Conservation (phyloP, 2,329 filamentous ascomycete species). For the Claviceps quebecensis region DNA sequence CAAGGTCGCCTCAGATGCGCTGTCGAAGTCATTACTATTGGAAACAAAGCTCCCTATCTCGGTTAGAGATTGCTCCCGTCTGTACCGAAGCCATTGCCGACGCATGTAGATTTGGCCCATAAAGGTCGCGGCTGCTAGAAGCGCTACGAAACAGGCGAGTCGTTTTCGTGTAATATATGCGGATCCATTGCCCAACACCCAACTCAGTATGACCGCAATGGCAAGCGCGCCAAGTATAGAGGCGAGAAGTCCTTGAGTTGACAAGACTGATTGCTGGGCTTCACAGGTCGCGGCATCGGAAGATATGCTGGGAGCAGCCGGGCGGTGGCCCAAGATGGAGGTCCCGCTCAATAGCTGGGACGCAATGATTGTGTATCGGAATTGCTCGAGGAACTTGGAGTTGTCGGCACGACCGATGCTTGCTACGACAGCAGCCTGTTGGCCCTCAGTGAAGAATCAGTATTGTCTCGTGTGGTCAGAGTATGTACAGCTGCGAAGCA, state of each 20-base stretch:
- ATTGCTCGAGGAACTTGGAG: conserved; percentile 76
- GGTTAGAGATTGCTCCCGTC: conserved; percentile 59
- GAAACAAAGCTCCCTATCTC: conserved; percentile 55
- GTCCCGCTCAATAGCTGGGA: conserved; percentile 74
- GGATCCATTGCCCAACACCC: conserved; percentile 42
- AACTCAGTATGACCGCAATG: conserved; percentile 59
- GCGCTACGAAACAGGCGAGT: conserved; percentile 31
- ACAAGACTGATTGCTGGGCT: conserved; percentile 18
- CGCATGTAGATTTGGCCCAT: conserved; percentile 57
- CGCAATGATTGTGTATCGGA: conserved; percentile 83
- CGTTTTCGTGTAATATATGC: conserved; percentile 42
- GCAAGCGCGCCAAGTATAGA: conserved; percentile 38
- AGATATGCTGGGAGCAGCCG: conserved; percentile 10
- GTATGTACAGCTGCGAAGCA: not conserved
- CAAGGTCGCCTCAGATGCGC: conserved; percentile 59
- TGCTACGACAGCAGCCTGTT: conserved; percentile 54
- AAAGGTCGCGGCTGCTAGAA: conserved; percentile 39
- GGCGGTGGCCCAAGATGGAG: conserved; percentile 29
- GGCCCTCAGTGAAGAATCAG: not conserved
- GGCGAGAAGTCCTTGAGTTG: conserved; percentile 35
- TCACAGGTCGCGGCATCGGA: conserved; percentile 5
- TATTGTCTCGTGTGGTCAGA: not conserved
- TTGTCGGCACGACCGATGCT: conserved; percentile 66
- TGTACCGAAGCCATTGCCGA: conserved; percentile 68
- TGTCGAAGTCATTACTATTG: conserved; percentile 69